Evolutionary conservation across 371 early-diverging fungal species (phyloP).

Genomic region (Neoconidiobolus thromboides): DNA sequence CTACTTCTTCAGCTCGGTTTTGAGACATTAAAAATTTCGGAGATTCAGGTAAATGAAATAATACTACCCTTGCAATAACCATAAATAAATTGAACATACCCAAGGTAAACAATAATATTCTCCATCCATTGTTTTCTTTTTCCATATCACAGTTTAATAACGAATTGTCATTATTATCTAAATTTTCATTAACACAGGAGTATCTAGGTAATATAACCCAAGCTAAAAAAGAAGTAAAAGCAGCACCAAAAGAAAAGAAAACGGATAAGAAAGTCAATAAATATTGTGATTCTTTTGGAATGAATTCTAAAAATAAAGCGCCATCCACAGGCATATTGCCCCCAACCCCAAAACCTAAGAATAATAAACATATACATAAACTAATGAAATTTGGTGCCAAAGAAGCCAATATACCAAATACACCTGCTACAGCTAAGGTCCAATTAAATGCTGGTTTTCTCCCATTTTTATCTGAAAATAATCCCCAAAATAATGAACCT

Average conservation of each 20-base stretch:
- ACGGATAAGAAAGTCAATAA: slow-evolving; percentile 64
- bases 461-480: slow-evolving; percentile 51
- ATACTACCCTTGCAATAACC: slow-evolving; percentile 40
- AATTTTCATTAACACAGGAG: slow-evolving; percentile 28
- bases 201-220: slow-evolving; percentile 7
- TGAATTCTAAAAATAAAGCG: slow-evolving; percentile 63
- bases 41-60: slow-evolving; percentile 50
- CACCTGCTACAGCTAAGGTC: slow-evolving; percentile 50
- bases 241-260: slow-evolving; percentile 69
- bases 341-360: slow-evolving; percentile 66
- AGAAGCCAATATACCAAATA: slow-evolving; percentile 50
- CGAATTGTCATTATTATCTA: slow-evolving; percentile 7
- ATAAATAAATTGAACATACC: slow-evolving; percentile 40
- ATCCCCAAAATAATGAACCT: slow-evolving; percentile 69
- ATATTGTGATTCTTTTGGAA: slow-evolving; percentile 54
- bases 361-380: slow-evolving; percentile 39
- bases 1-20: slow-evolving; percentile 44
- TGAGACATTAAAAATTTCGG: slow-evolving; percentile 59
- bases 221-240: slow-evolving; percentile 45
- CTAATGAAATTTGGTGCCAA: slow-evolving; percentile 37
- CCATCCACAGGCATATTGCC: slow-evolving; percentile 84
- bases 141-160: slow-evolving; percentile 21
- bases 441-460: slow-evolving; percentile 55
- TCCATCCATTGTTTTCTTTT: slow-evolving; percentile 52
- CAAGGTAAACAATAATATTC: slow-evolving; percentile 36